phyloP scores from a whole-genome alignment of 352 stramenopile genomes.

The Pythium myriotylum region DNA sequence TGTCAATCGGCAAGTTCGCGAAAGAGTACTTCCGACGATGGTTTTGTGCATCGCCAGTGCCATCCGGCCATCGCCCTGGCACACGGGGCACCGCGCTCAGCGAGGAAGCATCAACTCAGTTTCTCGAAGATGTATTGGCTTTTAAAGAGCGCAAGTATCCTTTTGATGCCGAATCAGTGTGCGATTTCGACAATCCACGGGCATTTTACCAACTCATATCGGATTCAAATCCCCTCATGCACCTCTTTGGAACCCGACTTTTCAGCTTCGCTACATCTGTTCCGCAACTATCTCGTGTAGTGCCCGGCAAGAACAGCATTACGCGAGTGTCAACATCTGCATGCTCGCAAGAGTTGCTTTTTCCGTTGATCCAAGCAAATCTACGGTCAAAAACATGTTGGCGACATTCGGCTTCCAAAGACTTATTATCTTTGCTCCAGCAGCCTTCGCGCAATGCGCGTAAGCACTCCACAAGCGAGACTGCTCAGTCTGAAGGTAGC shows the following conservation, averaged over 20 bases:
- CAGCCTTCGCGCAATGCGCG: background rate
- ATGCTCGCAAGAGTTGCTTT: constrained; percentile 37
- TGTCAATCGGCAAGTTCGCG: constrained; percentile 73
- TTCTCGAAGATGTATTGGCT: constrained; percentile 71
- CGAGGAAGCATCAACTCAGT: constrained; percentile 62
- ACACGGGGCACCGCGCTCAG: constrained; percentile 32
- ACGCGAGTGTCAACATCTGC: constrained; percentile 46
- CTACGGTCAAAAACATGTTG: constrained; percentile 37
- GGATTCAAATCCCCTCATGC: constrained; percentile 75
- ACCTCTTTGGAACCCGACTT: constrained; percentile 68
- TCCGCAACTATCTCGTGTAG: constrained; percentile 40
- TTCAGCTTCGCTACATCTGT: constrained; percentile 75
- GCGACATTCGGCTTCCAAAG: constrained; percentile 39
- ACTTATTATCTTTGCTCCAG: constrained; percentile 47
- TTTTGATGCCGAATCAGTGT: constrained; percentile 70
- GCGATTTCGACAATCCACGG: constrained; percentile 77
- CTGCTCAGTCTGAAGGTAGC: background rate
- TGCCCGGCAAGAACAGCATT: constrained; percentile 55
- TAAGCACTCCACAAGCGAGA: background rate
- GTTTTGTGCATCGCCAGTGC: constrained; percentile 42
- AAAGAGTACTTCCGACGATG: constrained; percentile 77
- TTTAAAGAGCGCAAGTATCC: constrained; percentile 81
- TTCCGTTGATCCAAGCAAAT: constrained; percentile 54
- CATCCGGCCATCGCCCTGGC: background rate
- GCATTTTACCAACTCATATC: constrained; percentile 79